phyloP scores from a whole-genome alignment of 2,329 filamentous ascomycete species.

The Colletotrichum musae region DNA sequence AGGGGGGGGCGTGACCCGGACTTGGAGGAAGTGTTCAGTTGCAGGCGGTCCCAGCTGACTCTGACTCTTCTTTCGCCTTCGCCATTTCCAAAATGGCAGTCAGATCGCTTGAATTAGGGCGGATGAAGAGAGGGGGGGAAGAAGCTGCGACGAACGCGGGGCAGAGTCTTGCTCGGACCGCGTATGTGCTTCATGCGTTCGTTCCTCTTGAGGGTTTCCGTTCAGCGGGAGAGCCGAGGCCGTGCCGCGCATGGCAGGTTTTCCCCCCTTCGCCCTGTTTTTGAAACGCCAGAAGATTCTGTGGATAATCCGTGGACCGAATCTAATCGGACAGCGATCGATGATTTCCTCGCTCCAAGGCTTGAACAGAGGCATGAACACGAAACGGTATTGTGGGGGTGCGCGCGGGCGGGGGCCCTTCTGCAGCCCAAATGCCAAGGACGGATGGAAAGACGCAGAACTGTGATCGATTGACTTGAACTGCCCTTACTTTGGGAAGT shows the following conservation, averaged over 20 bases:
- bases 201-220: constrained; percentile 10
- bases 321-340: constrained; percentile 16
- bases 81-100: constrained; percentile 10
- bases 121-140: neutral
- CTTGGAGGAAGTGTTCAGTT: too few species aligned
- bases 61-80: neutral
- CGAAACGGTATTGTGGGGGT: constrained; percentile 12
- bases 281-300: constrained; percentile 24
- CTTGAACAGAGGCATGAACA: neutral
- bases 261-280: neutral
- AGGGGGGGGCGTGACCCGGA: too few species aligned
- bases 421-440: neutral
- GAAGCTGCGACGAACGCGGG: constrained; percentile 20
- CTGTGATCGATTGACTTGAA: neutral
- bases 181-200: constrained; percentile 4
- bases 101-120: too few species aligned
- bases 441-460: neutral
- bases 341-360: too few species aligned
- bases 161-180: constrained; percentile 9
- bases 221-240: neutral
- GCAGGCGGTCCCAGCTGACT: too few species aligned
- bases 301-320: constrained; percentile 14
- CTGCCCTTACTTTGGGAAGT: neutral
- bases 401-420: neutral
- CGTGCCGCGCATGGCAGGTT: constrained; percentile 1